Evolutionary conservation across 352 stramenopile species (phyloP), one percentile per base, ranked within the genome.

Genomic region (Phytophthora cryptogea): DNA sequence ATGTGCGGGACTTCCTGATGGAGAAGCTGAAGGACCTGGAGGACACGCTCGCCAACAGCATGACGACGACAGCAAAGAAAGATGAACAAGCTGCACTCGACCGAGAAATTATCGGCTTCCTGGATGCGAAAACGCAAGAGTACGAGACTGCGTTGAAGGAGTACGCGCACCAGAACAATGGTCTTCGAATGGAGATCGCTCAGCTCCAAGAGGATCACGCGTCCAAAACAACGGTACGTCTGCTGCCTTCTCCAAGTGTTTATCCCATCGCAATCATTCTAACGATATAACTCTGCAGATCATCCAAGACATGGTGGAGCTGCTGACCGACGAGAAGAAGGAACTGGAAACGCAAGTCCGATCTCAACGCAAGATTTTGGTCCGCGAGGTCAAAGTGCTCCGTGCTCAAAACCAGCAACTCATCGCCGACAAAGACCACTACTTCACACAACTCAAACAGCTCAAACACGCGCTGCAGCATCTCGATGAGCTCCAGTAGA

Each of bases 1-100:
- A 79, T 30, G 85, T 94, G 26, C 83, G 85, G 11, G 85, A 91
- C 33, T 94, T 94, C 31, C 61, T 94, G 8, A 92, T 94, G 83
- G 81, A 90, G 35, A 94, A 92, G 39, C 70, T 94, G 14, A 89
- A 88, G 43, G 79, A 91, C 9, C 50, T 88, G 11, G 85, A 94
- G 69, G 80, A 92, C 35, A 76, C 67, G 4, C 55, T 94, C 4
- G 59, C 79, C 10, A 68, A 47, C 4, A 79, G 63, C 45, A 89
- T 89, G 69, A 82, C 86, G 26, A 64, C 45, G 3, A 72, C 63
- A 8, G 42, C 63, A 0, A 86, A 90, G 49, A 87, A 88, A 44
- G 80, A 92, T 26, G 83, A 88, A 35, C 83, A 92, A 41, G 74
- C 73, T 5, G 53, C 54, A 14, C 60, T 92, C 50, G 85, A 94